A percentile compares a stretch with the other conserved stretches of the same genome.
phyloP scores from a whole-genome alignment of 148 eudicot genomes.

The Chenopodium quinoa region DNA sequence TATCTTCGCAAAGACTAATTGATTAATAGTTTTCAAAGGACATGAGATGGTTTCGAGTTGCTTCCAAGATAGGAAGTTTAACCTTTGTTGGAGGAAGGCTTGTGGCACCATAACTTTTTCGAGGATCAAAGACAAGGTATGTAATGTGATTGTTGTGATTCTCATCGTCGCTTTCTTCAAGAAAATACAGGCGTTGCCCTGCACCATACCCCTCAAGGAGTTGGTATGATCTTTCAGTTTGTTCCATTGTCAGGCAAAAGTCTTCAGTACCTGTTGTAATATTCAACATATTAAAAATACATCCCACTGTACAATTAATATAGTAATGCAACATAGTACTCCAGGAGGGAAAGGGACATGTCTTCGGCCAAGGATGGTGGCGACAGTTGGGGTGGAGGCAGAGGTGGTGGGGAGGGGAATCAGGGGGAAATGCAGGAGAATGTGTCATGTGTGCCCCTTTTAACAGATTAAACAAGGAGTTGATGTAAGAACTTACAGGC shows the following conservation, averaged over 20 bases:
- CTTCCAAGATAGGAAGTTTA: constrained; percentile 57
- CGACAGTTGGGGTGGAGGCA: not conserved
- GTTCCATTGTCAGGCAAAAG: constrained; percentile 67
- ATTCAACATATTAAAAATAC: not conserved
- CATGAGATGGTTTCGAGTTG: constrained; percentile 47
- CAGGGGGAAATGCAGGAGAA: not conserved
- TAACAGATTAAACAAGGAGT: not conserved
- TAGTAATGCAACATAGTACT: too few species aligned
- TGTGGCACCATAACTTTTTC: constrained; percentile 33
- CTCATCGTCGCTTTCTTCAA: constrained; percentile 36
- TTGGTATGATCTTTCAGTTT: constrained; percentile 79
- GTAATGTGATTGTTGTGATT: constrained; percentile 11
- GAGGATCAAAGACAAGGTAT: constrained; percentile 52
- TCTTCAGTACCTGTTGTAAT: constrained; percentile 59
- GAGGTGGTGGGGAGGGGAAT: too few species aligned
- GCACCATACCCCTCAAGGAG: constrained; percentile 76
- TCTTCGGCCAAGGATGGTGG: not conserved
- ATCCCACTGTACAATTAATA: not conserved
- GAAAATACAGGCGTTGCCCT: constrained; percentile 48
- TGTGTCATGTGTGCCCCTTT: not conserved
- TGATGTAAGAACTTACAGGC: constrained; percentile 55
- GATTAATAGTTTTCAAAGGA: constrained; percentile 27
- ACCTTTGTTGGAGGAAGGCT: constrained; percentile 39
- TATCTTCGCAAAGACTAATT: too few species aligned
- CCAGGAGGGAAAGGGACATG: not conserved